phyloP scores from a whole-genome alignment of 148 eudicot species.

The Persicaria maculosa region DNA sequence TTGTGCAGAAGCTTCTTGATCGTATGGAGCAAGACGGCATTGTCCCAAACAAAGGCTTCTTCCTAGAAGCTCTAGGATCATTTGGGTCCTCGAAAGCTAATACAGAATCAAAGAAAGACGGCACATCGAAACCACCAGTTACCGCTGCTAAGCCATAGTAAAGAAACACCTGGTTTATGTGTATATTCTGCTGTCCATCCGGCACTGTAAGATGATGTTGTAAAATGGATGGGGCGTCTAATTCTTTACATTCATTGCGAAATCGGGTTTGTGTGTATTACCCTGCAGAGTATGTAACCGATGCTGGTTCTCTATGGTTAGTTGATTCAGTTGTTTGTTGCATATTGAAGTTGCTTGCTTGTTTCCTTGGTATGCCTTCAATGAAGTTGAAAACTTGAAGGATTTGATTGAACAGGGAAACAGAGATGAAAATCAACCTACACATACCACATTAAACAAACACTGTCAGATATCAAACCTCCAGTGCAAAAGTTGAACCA shows the following conservation, averaged over 20 bases:
- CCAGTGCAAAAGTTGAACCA: too few relatives aligned
- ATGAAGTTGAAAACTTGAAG: not conserved
- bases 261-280: not conserved
- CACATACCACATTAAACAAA: too few relatives aligned
- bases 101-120: constrained; percentile 16
- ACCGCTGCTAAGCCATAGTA: not conserved
- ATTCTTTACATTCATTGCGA: not conserved
- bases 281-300: not conserved
- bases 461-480: too few relatives aligned
- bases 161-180: not conserved
- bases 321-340: not conserved
- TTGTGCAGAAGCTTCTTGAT: constrained; percentile 42
- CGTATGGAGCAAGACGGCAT: constrained; percentile 81
- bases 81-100: constrained; percentile 40
- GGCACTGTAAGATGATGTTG: not conserved
- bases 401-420: not conserved
- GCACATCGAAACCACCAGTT: not conserved
- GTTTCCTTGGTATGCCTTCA: too few relatives aligned
- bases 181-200: constrained; percentile 7
- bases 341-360: too few relatives aligned
- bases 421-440: too few relatives aligned
- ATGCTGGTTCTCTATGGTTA: not conserved
- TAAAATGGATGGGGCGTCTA: not conserved
- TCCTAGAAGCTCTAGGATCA: constrained; percentile 78
- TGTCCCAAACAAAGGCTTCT: constrained; percentile 63